Evolutionary conservation across 2,329 filamentous ascomycete genomes (phyloP), one percentile per base, ranked within the genome.

Genomic region (Fusarium musae): DNA sequence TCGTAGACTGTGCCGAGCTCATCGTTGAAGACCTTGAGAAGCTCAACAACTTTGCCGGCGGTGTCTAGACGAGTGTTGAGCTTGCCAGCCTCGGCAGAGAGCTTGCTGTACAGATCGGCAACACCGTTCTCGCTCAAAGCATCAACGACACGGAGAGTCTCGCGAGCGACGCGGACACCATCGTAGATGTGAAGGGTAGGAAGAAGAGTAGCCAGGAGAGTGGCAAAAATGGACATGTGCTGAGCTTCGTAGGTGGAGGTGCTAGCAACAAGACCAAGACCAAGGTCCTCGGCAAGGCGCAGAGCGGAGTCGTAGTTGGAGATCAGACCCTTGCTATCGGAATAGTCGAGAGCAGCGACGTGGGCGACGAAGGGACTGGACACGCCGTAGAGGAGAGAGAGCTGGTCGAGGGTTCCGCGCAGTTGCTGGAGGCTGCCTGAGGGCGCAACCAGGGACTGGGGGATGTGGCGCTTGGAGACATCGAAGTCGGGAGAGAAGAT

Each of bases 401-500:
- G 90, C 85, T 98, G 95, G 82, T 98, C 96, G 54, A 99, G 87
- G 34, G 93, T 89, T n/a, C 91, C 86, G 46, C 95, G 93, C 79
- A 99, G 88, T 80, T 93, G 92, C 68, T 91, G 90, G 74, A 99
- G 86, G 74, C 92, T 96, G 50, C 93, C 91, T 1, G 95, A 95
- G 6, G 95, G 94, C 15, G 95, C 96, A 72, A 99, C 85, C 72
- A 99, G 91, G 21, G 94, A 92, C 87, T 99, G 96, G 6, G 96
- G 96, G 66, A 98, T 91, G 80, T 96, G 91, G 75, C 95, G 91
- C 88, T 96, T 98, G 85, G 89, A 91, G 78, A 97, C 84, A 82
- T 98, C 95, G 79, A 97, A 98, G 84, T 99, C 96, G 79, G 94
- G 94, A 69, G 95, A 98, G 87, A 98, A 99, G 82, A 98, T 93